Conservation (phyloP, 2,329 filamentous ascomycete genomes). For the Sporothrix mexicana region DNA sequence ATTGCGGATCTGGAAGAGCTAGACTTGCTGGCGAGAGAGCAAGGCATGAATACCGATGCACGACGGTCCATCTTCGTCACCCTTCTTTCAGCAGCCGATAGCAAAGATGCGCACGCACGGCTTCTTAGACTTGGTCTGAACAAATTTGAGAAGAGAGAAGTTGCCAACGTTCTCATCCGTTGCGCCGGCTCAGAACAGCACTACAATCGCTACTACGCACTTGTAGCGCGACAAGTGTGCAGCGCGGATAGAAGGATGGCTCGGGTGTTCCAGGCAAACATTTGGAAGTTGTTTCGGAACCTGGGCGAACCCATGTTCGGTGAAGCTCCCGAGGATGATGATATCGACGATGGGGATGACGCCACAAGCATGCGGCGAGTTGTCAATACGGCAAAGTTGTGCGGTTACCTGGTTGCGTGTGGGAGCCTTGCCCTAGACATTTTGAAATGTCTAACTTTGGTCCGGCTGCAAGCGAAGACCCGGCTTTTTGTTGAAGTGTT, state of each 20-base stretch:
- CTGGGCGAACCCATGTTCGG: constrained; percentile 82
- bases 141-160: constrained; percentile 82
- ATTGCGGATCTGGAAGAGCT: constrained; percentile 69
- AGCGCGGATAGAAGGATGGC: constrained; percentile 70
- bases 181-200: constrained; percentile 81
- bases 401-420: constrained; percentile 57
- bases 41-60: constrained; percentile 86
- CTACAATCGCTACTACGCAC: constrained; percentile 93
- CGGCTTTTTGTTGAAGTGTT: constrained; percentile 80
- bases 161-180: constrained; percentile 85
- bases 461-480: constrained; percentile 76
- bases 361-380: constrained; percentile 57
- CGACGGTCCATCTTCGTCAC: constrained; percentile 92
- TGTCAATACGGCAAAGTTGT: constrained; percentile 61
- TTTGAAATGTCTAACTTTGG: constrained; percentile 76
- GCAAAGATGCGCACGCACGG: constrained; percentile 80
- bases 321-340: constrained; percentile 63
- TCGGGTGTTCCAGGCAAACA: constrained; percentile 83
- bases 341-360: constrained; percentile 53
- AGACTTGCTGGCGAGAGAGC: constrained; percentile 69
- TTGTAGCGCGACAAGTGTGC: constrained; percentile 81
- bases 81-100: constrained; percentile 84
- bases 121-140: constrained; percentile 84
- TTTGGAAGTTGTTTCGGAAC: constrained; percentile 84
- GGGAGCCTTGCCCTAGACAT: constrained; percentile 55